Conservation (phyloP, 768 basidiomycete species). For the Crepidotus variabilis region DNA sequence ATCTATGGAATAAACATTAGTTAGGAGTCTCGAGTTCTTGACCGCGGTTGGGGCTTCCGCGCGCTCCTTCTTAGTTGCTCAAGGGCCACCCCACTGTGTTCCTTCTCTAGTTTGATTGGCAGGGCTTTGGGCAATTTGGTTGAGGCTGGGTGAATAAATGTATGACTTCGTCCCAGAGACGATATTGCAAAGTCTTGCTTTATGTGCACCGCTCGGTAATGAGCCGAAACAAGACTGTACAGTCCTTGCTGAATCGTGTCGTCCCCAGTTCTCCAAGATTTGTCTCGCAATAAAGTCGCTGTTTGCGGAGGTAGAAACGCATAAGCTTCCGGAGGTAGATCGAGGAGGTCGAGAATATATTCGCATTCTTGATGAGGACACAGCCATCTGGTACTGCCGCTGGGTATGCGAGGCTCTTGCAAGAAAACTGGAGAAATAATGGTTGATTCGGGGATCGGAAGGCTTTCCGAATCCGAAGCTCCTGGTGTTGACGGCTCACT, state of each 20-base stretch:
- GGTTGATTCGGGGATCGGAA: constrained; percentile 17
- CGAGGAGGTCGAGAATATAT: constrained; percentile 43
- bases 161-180: background rate
- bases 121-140: background rate
- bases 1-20: background rate
- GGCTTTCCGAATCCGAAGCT: constrained; percentile 35
- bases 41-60: constrained; percentile 5
- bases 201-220: constrained; percentile 20
- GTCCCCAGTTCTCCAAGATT: constrained; percentile 34
- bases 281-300: constrained; percentile 22
- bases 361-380: constrained; percentile 43
- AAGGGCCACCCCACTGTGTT: background rate
- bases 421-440: constrained; percentile 33
- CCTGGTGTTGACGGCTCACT: constrained; percentile 45
- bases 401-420: constrained; percentile 34
- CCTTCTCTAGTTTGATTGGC: constrained; percentile 5
- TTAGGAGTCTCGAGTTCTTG: background rate
- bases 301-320: constrained; percentile 17
- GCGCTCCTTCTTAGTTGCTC: constrained; percentile 9
- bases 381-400: constrained; percentile 46
- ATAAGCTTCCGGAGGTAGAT: constrained; percentile 31
- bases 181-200: background rate
- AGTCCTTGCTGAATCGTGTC: constrained; percentile 21
- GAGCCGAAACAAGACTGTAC: constrained; percentile 21
- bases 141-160: background rate